Evolutionary conservation across 768 basidiomycete species (phyloP), one percentile per base, ranked within the genome.

Genomic region (Cystofilobasidium bisporidii): DNA sequence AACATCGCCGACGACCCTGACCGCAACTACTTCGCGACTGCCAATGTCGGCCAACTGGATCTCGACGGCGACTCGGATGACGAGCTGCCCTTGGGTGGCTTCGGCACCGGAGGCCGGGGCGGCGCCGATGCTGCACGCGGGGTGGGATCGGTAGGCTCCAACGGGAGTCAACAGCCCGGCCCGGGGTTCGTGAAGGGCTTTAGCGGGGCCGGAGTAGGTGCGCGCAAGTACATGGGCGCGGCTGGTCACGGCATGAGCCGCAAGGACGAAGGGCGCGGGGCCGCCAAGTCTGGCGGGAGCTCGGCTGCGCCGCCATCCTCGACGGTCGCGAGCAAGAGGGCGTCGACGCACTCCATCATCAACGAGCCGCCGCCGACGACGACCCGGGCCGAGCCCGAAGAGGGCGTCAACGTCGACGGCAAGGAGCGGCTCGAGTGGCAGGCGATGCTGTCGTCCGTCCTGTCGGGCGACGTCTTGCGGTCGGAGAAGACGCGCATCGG

Each of bases 401-500:
- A 36, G 5, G 67, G 50, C 2, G 32, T 55, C 36, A 47, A 58
- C 32, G 45, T 53, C 24, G 67, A 63, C 12, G 67, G 67, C 43
- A 61, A 61, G 30, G 67, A 68, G 36, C 67, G 93, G 32, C 77
- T 93, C 58, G 92, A 96, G 77, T 98, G 96, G 96, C 91, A 93
- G 77, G 87, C 87, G 22, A 87, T 97, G 85, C 84, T 98, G 38
- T 84, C 89, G 17, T 94, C 92, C 36, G 94, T 98, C 30, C 82
- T 99, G 56, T 84, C 85, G 36, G 93, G 96, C 14, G 93, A 98
- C 73, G 91, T 99, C 15, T 83, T 99, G 71, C 90, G 87, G 75
- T 88, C 90, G 0, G 96, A 98, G 79, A 96, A 91, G 78, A 88
- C 88, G 30, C 85, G 96, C 65, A 92, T 97, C 69, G 87, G 88